phyloP scores from a whole-genome alignment of 257 asterid genomes.

The Oldenlandia corymbosa region DNA sequence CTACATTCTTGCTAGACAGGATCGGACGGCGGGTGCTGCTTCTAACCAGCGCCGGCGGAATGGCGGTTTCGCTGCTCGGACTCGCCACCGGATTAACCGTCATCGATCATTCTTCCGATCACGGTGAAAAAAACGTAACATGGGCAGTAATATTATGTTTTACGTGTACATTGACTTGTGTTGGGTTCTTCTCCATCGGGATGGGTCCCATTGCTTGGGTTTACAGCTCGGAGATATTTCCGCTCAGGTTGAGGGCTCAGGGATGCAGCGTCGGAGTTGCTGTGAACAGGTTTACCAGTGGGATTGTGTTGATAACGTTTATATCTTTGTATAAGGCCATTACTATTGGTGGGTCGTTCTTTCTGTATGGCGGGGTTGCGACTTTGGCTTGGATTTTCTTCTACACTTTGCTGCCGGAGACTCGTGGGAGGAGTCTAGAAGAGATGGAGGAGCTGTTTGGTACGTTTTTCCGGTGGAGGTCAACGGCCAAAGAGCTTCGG shows the following conservation, averaged over 20 bases:
- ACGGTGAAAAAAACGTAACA: slow-evolving; percentile 3
- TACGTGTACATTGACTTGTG: slow-evolving; percentile 7
- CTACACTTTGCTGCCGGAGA: slow-evolving; percentile 38
- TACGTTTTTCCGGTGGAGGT: slow-evolving; percentile 33
- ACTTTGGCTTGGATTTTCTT: slow-evolving; percentile 33
- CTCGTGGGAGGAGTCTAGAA: slow-evolving; percentile 34
- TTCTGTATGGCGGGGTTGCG: slow-evolving; percentile 24
- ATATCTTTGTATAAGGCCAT: slow-evolving; percentile 30
- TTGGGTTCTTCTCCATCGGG: slow-evolving; percentile 20
- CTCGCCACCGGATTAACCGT: slow-evolving; percentile 41
- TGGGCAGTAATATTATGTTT: slow-evolving; percentile 34
- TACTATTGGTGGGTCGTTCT: slow-evolving; percentile 40
- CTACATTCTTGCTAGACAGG: slow-evolving; percentile 47
- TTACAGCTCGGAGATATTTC: slow-evolving; percentile 40
- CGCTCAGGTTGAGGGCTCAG: slow-evolving; percentile 33
- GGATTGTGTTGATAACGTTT: slow-evolving; percentile 28
- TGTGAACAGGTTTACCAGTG: slow-evolving; percentile 25
- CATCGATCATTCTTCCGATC: slow-evolving; percentile 17
- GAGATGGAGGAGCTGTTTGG: slow-evolving; percentile 45
- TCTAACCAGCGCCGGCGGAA: slow-evolving; percentile 47
- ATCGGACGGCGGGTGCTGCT: slow-evolving; percentile 51
- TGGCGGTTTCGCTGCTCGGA: slow-evolving; percentile 21
- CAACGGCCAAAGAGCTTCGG: slow-evolving; percentile 18
- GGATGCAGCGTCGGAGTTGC: slow-evolving; percentile 40
- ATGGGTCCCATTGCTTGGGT: slow-evolving; percentile 36